Base-by-base conservation (phyloP, 345 rosid genomes). In the Brassica incana region DNA sequence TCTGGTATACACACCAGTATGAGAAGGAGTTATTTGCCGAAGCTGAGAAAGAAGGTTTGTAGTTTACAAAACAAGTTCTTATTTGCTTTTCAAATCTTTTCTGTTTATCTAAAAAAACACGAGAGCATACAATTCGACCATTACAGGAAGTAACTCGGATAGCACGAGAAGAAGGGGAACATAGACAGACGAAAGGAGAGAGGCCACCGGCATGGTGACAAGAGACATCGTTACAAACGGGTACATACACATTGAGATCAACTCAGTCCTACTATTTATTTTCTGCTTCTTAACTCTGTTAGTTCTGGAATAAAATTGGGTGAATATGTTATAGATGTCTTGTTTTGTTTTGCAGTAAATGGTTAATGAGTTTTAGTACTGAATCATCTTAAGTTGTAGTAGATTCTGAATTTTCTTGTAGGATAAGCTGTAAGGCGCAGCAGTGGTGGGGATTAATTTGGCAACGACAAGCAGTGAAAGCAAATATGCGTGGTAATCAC, bases 131-230 rank as follows among this genome's bases (percentile, higher is more conserved):
- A 10, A 74, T 20, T 25, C 5, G 29, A 36, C 29, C 5, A 63
- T 45, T 84, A 72, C 82, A 92, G 99, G 98, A 92, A 36, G 43
- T 36, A 80, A 82, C 92, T 71, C 78, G 82, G 71, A 85, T 82
- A 84, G 92, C 97, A 4, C 85, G 87, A 77, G 91, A 91, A 82
- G 98, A 93, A 16, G 92, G 96, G 15, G 99, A 95, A 83, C 94
- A 83, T 81, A 36, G 43, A 36, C 43, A 88, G 96, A 80, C 84
- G 87, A 66, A 84, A 80, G 78, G 93, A 95, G 71, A 89, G 98
- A 70, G 88, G 83, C 35, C 77, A 80, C 8, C 87, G 81, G 18
- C 12, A 88, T 80, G 83, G 85, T 54, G 90, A 91, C 65, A 80
- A 90, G 79, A 82, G 85, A 73, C 79, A 74, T 25, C 88, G 77